Conservation (phyloP, 805 yeast species). For the Ogataea methanolica region DNA sequence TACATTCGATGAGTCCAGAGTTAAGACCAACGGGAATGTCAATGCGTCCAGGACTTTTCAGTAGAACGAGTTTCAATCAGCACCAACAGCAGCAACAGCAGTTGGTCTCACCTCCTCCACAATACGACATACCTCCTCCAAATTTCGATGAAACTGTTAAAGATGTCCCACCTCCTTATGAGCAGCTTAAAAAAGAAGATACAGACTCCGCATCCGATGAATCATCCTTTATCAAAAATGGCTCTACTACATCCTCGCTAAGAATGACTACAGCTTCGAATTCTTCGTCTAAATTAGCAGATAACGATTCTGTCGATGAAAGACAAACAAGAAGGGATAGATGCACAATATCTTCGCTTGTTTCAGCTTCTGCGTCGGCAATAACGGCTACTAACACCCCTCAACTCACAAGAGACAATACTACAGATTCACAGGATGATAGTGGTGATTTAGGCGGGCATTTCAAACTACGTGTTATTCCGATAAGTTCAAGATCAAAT, state of each 20-base stretch:
- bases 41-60: neutral
- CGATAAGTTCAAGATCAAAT: conserved; percentile 24
- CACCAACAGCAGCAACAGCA: conserved; percentile 35
- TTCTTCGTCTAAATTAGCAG: conserved; percentile 1
- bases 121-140: conserved; percentile 25
- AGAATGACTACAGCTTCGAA: conserved; percentile 15
- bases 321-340: neutral
- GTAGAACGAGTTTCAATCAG: neutral
- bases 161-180: conserved; percentile 28
- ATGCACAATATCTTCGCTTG: too few species aligned
- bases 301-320: conserved; percentile 1
- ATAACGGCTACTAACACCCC: neutral
- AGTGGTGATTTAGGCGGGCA: conserved; percentile 25
- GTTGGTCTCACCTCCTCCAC: conserved; percentile 29
- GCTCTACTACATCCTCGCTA: neutral
- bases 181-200: conserved; percentile 16
- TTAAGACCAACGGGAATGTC: conserved; percentile 13
- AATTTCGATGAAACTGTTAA: conserved; percentile 22
- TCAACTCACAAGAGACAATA: neutral
- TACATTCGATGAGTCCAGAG: conserved; percentile 27
- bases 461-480: conserved; percentile 24
- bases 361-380: neutral
- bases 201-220: conserved; percentile 2
- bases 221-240: conserved; percentile 1
- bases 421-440: conserved; percentile 7